Evolutionary conservation across 192 early-diverging fungal genomes (phyloP).

Genomic region (Rhizoclosmatium sp.): DNA sequence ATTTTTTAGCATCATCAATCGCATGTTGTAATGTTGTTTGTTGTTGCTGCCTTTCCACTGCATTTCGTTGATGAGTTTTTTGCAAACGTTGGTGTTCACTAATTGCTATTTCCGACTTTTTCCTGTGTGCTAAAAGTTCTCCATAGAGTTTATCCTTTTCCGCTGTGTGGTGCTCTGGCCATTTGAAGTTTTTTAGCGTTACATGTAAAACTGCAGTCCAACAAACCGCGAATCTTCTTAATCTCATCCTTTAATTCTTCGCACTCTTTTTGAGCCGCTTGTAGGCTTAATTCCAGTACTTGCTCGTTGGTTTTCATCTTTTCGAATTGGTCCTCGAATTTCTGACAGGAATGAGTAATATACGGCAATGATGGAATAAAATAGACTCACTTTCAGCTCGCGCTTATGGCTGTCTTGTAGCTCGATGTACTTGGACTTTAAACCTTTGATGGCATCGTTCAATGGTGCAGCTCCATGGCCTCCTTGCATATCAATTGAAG

Average conservation of each 20-base stretch:
- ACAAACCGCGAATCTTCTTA: constrained; percentile 18
- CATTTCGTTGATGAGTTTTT: constrained; percentile 42
- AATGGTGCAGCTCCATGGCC: constrained; percentile 40
- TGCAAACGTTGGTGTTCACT: constrained; percentile 40
- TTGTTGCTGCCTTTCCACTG: constrained; percentile 46
- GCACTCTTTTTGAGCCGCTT: constrained; percentile 28
- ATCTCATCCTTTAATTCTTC: constrained; percentile 29
- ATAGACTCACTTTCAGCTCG: constrained; percentile 48
- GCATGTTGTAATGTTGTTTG: constrained; percentile 19
- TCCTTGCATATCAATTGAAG: neutral
- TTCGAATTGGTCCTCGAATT: constrained; percentile 37
- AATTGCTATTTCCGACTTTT: constrained; percentile 43
- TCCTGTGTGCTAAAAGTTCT: constrained; percentile 46
- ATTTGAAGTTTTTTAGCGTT: neutral
- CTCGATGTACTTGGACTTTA: constrained; percentile 61
- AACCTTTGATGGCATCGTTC: constrained; percentile 54
- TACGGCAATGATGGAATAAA: neutral
- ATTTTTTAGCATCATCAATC: constrained; percentile 38
- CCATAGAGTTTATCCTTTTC: constrained; percentile 58
- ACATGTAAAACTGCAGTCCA: no score
- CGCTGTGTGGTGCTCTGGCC: constrained; percentile 38
- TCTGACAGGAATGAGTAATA: constrained; percentile 6
- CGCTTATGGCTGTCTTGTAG: constrained; percentile 59
- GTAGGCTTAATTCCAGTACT: constrained; percentile 32
- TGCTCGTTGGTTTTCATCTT: constrained; percentile 35